phyloP scores from a whole-genome alignment of 2,329 filamentous ascomycete species.

The Sporothrix protearum region DNA sequence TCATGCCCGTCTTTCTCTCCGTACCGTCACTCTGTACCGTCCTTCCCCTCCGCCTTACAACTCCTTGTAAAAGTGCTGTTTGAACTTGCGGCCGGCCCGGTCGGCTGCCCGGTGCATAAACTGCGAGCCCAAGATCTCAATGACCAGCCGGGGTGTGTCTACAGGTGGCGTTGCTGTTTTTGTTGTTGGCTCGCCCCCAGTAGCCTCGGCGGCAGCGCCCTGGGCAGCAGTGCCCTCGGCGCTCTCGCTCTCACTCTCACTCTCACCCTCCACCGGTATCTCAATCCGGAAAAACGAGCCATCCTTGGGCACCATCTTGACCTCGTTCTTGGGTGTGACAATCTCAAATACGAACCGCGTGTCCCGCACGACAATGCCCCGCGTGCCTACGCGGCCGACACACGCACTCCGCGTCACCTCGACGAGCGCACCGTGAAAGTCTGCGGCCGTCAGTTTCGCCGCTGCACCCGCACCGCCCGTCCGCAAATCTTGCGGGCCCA shows the following conservation, averaged over 20 bases:
- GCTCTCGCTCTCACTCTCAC: no score
- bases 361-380: slow-evolving; percentile 85
- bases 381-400: slow-evolving; percentile 74
- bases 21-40: neutral
- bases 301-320: slow-evolving; percentile 86
- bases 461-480: slow-evolving; percentile 58
- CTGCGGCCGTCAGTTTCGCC: slow-evolving; percentile 76
- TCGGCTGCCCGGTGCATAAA: slow-evolving; percentile 81
- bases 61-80: slow-evolving; percentile 72
- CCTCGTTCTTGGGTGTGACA: slow-evolving; percentile 64
- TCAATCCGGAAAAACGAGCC: slow-evolving; percentile 78
- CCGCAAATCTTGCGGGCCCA: slow-evolving; percentile 57
- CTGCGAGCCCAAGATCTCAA: slow-evolving; percentile 84
- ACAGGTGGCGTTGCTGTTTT: slow-evolving; percentile 20
- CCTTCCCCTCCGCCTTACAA: slow-evolving; percentile 50
- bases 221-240: neutral
- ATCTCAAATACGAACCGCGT: slow-evolving; percentile 82
- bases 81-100: slow-evolving; percentile 87
- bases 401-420: slow-evolving; percentile 81
- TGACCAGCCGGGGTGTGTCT: slow-evolving; percentile 49
- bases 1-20: neutral
- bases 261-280: slow-evolving; percentile 43
- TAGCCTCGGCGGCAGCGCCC: slow-evolving; percentile 20
- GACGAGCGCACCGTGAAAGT: slow-evolving; percentile 83
- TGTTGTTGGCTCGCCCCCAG: slow-evolving; percentile 28